Conservation (phyloP, 495 filamentous ascomycete species). For the Penicillium ochrochloron region DNA sequence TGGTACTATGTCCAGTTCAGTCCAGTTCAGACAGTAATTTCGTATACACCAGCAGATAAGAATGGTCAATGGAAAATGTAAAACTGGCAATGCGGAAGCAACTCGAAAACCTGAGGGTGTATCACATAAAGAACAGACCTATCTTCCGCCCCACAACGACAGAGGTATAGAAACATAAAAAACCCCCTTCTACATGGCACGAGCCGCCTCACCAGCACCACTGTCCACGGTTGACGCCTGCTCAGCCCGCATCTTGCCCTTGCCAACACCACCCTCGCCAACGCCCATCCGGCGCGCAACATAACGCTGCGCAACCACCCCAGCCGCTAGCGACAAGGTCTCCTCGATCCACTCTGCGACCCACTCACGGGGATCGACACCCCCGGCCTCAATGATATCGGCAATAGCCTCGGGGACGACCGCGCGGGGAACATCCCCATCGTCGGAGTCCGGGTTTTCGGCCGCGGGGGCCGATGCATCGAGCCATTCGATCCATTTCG, state of each 20-base stretch:
- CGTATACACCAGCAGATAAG: background rate
- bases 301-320: conserved; percentile 92
- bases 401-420: conserved; percentile 79
- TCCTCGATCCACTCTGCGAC: conserved; percentile 98
- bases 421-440: conserved; percentile 41
- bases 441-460: conserved; percentile 43
- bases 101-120: conserved; percentile 21
- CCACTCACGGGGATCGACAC: conserved; percentile 95
- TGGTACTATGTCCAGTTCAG: background rate
- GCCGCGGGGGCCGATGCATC: conserved; percentile 69
- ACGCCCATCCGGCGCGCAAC: conserved; percentile 96
- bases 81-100: background rate
- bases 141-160: background rate
- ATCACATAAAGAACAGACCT: conserved; percentile 29
- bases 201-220: conserved; percentile 81
- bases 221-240: conserved; percentile 69
- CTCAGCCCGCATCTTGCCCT: conserved; percentile 80
- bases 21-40: background rate
- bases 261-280: conserved; percentile 70
- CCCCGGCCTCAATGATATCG: conserved; percentile 85
- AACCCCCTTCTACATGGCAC: conserved; percentile 56
- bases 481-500: conserved; percentile 88
- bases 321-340: conserved; percentile 74
- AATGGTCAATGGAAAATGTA: background rate
- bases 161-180: conserved; percentile 12